Conservation (phyloP, 331 rosid species). For the Erythrophleum ivorense region DNA sequence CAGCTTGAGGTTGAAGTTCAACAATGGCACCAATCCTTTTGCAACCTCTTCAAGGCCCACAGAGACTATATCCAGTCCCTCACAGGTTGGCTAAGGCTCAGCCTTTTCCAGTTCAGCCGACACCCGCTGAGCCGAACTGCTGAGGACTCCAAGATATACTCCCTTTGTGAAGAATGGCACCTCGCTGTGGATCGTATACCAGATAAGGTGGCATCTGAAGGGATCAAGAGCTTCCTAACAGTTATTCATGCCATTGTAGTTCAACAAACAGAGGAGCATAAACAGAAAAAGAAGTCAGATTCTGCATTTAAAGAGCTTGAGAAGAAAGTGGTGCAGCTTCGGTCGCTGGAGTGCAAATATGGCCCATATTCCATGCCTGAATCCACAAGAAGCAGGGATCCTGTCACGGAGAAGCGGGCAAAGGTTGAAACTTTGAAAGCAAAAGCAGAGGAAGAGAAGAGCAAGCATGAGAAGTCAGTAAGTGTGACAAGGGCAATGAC, state of each 20-base stretch:
- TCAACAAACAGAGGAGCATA: conserved; percentile 86
- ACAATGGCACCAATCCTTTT: conserved; percentile 92
- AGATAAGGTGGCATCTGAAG: conserved; percentile 90
- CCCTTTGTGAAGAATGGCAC: conserved; percentile 91
- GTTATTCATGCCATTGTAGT: conserved; percentile 86
- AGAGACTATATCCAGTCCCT: conserved; percentile 86
- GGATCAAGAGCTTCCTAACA: conserved; percentile 83
- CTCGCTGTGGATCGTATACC: conserved; percentile 89
- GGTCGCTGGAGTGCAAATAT: conserved; percentile 77
- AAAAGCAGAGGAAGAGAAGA: conserved; percentile 88
- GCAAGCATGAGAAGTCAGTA: conserved; percentile 74
- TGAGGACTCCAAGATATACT: conserved; percentile 78
- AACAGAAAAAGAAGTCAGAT: conserved; percentile 79
- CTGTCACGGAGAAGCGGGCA: conserved; percentile 68
- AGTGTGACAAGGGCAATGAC: conserved; percentile 90
- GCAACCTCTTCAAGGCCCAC: conserved; percentile 82
- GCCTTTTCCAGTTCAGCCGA: conserved; percentile 78
- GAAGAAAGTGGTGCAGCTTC: conserved; percentile 73
- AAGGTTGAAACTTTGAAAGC: conserved; percentile 71
- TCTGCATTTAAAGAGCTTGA: conserved; percentile 78
- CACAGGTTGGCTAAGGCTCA: conserved; percentile 90
- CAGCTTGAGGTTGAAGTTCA: conserved; percentile 93
- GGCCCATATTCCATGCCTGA: conserved; percentile 68
- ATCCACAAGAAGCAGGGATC: conserved; percentile 52
- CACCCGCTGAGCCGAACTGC: conserved; percentile 59